Evolutionary conservation across 2,329 filamentous ascomycete genomes (phyloP).

Genomic region (Myriosclerotinia curreyana): DNA sequence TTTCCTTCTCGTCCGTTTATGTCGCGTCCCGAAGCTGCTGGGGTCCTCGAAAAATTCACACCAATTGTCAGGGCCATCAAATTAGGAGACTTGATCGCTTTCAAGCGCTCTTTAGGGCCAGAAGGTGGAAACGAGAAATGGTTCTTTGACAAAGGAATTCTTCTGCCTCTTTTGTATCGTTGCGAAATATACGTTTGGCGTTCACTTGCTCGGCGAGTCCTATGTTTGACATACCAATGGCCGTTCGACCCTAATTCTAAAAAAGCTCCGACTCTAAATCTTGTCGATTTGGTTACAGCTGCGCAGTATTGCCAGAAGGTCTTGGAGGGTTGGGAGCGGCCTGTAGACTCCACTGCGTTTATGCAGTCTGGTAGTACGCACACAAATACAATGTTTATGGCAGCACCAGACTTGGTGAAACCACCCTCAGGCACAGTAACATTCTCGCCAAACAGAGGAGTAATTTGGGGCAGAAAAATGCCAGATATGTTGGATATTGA

Average conservation of each 20-base stretch:
- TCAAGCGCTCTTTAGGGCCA: slow-evolving; percentile 64
- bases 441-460: slow-evolving; percentile 56
- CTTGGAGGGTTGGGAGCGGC: slow-evolving; percentile 53
- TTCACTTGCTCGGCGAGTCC: slow-evolving; percentile 72
- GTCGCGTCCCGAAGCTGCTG: slow-evolving; percentile 64
- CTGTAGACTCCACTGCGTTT: slow-evolving; percentile 35
- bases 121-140: slow-evolving; percentile 59
- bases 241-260: slow-evolving; percentile 55
- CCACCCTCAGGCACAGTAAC: slow-evolving; percentile 49
- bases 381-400: slow-evolving; percentile 52
- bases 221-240: slow-evolving; percentile 73
- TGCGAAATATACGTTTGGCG: slow-evolving; percentile 83
- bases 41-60: slow-evolving; percentile 63
- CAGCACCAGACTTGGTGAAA: slow-evolving; percentile 40
- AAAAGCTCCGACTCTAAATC: slow-evolving; percentile 70
- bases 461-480: slow-evolving; percentile 61
- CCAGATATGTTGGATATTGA: slow-evolving; percentile 68
- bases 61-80: slow-evolving; percentile 72
- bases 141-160: slow-evolving; percentile 72
- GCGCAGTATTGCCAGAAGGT: slow-evolving; percentile 64
- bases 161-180: slow-evolving; percentile 72
- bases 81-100: slow-evolving; percentile 69
- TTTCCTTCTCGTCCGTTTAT: slow-evolving; percentile 70
- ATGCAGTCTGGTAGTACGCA: slow-evolving; percentile 39
- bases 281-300: slow-evolving; percentile 63